These are phyloP conservation scores for Populus hybrid DNA, from an alignment of 441 rosid species.

Conservation along the genomic window DNA sequence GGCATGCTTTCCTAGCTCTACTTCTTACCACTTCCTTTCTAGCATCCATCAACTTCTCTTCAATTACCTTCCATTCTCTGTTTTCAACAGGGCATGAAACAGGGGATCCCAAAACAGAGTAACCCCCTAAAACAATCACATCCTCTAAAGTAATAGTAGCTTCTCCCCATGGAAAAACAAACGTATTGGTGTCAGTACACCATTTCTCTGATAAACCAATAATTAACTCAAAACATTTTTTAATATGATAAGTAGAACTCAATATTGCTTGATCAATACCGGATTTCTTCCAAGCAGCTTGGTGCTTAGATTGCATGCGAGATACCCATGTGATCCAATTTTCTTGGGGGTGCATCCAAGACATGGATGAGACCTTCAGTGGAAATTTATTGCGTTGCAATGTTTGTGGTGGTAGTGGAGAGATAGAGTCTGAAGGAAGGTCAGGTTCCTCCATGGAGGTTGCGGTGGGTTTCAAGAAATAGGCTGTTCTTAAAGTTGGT, in stretches of 20 bases:
- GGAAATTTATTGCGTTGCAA: conserved; percentile 5
- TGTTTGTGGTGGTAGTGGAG: conserved; percentile 2
- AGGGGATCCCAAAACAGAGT: conserved; percentile 41
- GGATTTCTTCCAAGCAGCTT: conserved; percentile 33
- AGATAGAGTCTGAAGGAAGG: background rate
- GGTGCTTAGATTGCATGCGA: conserved; percentile 25
- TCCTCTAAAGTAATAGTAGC: conserved; percentile 46
- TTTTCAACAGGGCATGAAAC: conserved; percentile 3
- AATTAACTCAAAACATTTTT: conserved; percentile 25
- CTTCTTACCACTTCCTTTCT: background rate
- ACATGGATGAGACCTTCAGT: conserved; percentile 11
- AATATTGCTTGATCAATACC: conserved; percentile 38
- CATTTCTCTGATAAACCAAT: conserved; percentile 39
- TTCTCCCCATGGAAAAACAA: conserved; percentile 50
- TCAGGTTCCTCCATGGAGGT: conserved; percentile 23
- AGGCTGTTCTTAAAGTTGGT: conserved; percentile 25
- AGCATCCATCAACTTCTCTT: background rate
- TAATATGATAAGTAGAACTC: conserved; percentile 26
- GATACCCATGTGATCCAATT: conserved; percentile 41
- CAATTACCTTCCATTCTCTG: background rate
- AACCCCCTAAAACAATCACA: conserved; percentile 30
- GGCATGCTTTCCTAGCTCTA: background rate
- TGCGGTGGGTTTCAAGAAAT: conserved; percentile 31
- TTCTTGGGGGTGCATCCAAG: conserved; percentile 18
- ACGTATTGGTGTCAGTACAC: conserved; percentile 42